Percentiles rank a stretch among this genome's conserved stretches.
These are phyloP conservation scores for Fonsecaea pedrosoi DNA, from an alignment of 2,329 filamentous ascomycete genomes.

Conservation along the genomic window DNA sequence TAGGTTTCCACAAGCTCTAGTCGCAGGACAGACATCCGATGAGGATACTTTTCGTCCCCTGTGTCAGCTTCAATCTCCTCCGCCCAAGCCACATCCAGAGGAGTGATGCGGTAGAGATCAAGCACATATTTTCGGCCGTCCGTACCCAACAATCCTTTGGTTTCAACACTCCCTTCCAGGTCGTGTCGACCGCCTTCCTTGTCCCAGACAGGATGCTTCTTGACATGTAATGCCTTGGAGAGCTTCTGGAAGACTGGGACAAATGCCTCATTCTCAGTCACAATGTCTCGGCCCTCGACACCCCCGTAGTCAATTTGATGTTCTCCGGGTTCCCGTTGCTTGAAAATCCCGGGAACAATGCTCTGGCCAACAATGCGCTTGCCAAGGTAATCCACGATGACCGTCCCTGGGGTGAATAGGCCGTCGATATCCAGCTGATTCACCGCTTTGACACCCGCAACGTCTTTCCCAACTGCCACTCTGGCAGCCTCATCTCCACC, in stretches of 20 bases:
- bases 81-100: slow-evolving; percentile 87
- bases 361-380: slow-evolving; percentile 97
- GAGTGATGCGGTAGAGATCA: slow-evolving; percentile 92
- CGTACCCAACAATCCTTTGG: slow-evolving; percentile 95
- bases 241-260: slow-evolving; percentile 84
- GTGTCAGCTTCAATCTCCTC: slow-evolving; percentile 70
- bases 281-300: slow-evolving; percentile 94
- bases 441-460: slow-evolving; percentile 89
- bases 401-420: slow-evolving; percentile 92
- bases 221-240: slow-evolving; percentile 87
- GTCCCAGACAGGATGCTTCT: slow-evolving; percentile 97
- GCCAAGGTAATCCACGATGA: slow-evolving; percentile 95
- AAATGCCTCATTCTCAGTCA: slow-evolving; percentile 89
- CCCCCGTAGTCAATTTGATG: slow-evolving; percentile 99
- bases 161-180: slow-evolving; percentile 94
- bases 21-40: slow-evolving; percentile 93
- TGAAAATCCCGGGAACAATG: slow-evolving; percentile 98
- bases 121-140: slow-evolving; percentile 98
- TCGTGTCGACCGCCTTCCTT: slow-evolving; percentile 91
- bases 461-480: slow-evolving; percentile 95
- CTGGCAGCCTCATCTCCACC: slow-evolving; percentile 95
- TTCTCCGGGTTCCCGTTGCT: slow-evolving; percentile 95
- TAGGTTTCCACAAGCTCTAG: slow-evolving; percentile 88
- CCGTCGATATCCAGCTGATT: slow-evolving; percentile 97
- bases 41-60: slow-evolving; percentile 73